Evolutionary conservation across 23 red algal species (phyloP).

Genomic region (Agarophyton chilense): DNA sequence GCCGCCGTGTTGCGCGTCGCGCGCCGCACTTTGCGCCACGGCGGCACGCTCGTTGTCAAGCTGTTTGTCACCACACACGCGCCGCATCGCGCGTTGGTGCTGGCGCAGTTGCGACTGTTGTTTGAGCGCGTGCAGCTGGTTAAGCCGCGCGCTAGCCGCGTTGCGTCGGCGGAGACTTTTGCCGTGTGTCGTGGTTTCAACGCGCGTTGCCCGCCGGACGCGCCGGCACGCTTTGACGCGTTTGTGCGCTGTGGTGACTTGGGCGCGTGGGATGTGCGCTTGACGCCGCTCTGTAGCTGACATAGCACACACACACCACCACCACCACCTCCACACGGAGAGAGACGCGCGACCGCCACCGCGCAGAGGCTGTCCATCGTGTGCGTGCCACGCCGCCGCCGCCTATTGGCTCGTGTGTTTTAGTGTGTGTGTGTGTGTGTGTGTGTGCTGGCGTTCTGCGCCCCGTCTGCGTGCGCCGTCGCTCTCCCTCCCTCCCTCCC

Average conservation of each 20-base stretch:
- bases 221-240: not conserved
- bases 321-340: not conserved
- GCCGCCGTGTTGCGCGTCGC: constrained; percentile 70
- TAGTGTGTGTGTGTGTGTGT: too few relatives aligned
- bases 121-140: too few relatives aligned
- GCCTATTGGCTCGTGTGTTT: too few relatives aligned
- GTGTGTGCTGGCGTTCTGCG: too few relatives aligned
- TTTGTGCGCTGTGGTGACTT: not conserved
- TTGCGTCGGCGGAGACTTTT: too few relatives aligned
- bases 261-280: not conserved
- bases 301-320: too few relatives aligned
- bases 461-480: not conserved
- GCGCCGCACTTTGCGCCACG: constrained; percentile 8
- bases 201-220: too few relatives aligned
- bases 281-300: too few relatives aligned
- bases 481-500: not conserved
- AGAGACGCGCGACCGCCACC: not conserved
- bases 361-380: not conserved
- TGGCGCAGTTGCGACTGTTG: constrained; percentile 1
- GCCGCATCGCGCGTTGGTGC: not conserved
- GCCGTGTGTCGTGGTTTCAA: too few relatives aligned
- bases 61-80: constrained; percentile 54
- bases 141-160: too few relatives aligned
- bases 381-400: not conserved
- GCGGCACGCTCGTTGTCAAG: constrained; percentile 92